These are phyloP conservation scores for Ramaria sp. DNA, from an alignment of 768 basidiomycete species.

Conservation along the genomic window DNA sequence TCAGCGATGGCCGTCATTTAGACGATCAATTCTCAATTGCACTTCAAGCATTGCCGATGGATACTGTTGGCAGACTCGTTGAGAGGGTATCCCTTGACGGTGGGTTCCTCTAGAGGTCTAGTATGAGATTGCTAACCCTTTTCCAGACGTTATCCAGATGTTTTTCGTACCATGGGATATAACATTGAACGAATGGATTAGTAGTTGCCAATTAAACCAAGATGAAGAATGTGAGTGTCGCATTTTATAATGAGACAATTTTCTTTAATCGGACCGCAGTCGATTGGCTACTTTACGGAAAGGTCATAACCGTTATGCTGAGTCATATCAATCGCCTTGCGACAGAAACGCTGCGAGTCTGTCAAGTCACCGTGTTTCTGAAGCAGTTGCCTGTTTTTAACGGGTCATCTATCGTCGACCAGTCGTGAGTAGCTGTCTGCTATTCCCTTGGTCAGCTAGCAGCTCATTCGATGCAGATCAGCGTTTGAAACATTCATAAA, in stretches of 20 bases:
- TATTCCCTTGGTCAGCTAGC: neutral
- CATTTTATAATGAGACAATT: neutral
- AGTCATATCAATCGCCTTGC: neutral
- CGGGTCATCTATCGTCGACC: neutral
- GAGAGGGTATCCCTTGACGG: conserved; percentile 36
- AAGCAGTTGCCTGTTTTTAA: neutral
- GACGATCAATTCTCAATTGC: conserved; percentile 43
- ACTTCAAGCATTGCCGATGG: conserved; percentile 35
- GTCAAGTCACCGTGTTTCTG: neutral
- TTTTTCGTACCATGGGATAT: conserved; percentile 19
- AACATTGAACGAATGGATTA: neutral
- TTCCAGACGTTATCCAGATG: conserved; percentile 25
- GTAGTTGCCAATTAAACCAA: neutral
- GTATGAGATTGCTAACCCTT: neutral
- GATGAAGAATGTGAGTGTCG: neutral
- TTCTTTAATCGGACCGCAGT: neutral
- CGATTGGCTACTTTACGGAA: conserved; percentile 5
- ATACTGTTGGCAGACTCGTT: conserved; percentile 48
- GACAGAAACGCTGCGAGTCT: neutral
- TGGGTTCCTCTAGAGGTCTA: conserved; percentile 17
- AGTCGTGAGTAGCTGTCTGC: neutral
- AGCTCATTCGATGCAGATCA: neutral
- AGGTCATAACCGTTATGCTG: neutral
- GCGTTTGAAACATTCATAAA: conserved; percentile 2
- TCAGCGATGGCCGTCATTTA: conserved; percentile 41